These are phyloP conservation scores for Phytopythium cucurbitacearum DNA, from an alignment of 352 stramenopile genomes.

Conservation along the genomic window DNA sequence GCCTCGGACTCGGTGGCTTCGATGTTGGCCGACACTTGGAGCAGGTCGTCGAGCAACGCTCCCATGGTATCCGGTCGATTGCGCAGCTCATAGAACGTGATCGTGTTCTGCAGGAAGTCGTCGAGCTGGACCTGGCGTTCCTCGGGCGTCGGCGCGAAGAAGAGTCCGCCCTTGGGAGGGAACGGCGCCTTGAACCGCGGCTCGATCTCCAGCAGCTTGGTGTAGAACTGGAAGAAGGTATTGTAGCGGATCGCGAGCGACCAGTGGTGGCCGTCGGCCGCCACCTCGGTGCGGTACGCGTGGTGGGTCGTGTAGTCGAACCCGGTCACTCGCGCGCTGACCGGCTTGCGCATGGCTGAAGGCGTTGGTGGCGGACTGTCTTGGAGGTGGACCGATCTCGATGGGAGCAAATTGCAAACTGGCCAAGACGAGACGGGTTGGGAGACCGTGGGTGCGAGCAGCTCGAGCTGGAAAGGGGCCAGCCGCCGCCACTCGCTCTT, in stretches of 20 bases:
- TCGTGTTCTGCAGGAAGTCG: slow-evolving; percentile 49
- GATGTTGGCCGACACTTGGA: slow-evolving; percentile 33
- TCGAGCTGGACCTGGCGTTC: slow-evolving; percentile 58
- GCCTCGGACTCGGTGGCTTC: slow-evolving; percentile 17
- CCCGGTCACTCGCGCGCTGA: slow-evolving; percentile 37
- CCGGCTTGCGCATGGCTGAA: neutral
- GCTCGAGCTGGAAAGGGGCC: too few species aligned
- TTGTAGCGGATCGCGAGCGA: slow-evolving; percentile 56
- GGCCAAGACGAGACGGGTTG: too few species aligned
- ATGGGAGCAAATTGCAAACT: too few species aligned
- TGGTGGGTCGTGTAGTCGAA: slow-evolving; percentile 36
- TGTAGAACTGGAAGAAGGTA: slow-evolving; percentile 58
- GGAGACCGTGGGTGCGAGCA: too few species aligned
- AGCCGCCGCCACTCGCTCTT: too few species aligned
- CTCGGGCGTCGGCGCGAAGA: slow-evolving; percentile 50
- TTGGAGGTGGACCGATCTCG: neutral
- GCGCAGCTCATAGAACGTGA: slow-evolving; percentile 49
- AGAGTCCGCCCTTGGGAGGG: slow-evolving; percentile 55
- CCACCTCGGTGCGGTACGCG: slow-evolving; percentile 47
- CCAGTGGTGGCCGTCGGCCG: slow-evolving; percentile 36
- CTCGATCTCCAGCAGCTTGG: slow-evolving; percentile 36
- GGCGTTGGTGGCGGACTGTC: neutral
- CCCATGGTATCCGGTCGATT: slow-evolving; percentile 32
- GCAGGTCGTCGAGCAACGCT: slow-evolving; percentile 44
- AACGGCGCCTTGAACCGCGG: slow-evolving; percentile 55